These are phyloP conservation scores for Kewa caespitosa DNA, from an alignment of 179 eudicot genomes.

Conservation along the genomic window DNA sequence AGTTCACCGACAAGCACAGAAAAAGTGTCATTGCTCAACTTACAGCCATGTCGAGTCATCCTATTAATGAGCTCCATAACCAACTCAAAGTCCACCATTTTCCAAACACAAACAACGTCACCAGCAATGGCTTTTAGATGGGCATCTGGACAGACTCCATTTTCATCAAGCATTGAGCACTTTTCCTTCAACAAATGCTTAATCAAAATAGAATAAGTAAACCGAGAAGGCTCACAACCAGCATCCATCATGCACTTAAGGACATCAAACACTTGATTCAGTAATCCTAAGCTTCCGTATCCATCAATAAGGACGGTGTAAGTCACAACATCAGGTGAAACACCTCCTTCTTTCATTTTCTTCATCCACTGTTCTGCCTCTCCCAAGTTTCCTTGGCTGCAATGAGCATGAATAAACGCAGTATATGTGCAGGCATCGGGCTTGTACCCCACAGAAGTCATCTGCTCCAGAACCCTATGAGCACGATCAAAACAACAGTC, in stretches of 20 bases:
- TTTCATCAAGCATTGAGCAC: conserved; percentile 17
- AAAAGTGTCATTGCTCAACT: conserved; percentile 45
- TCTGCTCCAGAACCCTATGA: conserved; percentile 46
- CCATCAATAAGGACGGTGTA: conserved; percentile 74
- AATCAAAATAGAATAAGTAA: conserved; percentile 66
- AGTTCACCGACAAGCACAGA: conserved; percentile 53
- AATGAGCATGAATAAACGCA: conserved; percentile 65
- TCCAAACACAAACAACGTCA: conserved; percentile 64
- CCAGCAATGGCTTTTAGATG: conserved; percentile 28
- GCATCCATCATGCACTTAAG: conserved; percentile 67
- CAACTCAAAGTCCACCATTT: conserved; percentile 59
- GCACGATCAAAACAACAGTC: conserved; percentile 64
- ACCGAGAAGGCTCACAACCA: conserved; percentile 64
- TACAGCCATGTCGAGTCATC: conserved; percentile 57
- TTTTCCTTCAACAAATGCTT: conserved; percentile 53
- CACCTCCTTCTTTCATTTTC: conserved; percentile 53
- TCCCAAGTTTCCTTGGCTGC: conserved; percentile 58
- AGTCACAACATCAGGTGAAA: conserved; percentile 59
- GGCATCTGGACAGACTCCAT: conserved; percentile 20
- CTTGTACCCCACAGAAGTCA: conserved; percentile 56
- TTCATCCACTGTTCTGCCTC: conserved; percentile 66
- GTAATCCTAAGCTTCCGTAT: conserved; percentile 53
- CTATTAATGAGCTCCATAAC: conserved; percentile 48
- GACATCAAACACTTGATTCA: conserved; percentile 50
- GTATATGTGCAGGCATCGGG: conserved; percentile 83